These are phyloP conservation scores for Fusarium verrucosum DNA, from an alignment of 2,329 filamentous ascomycete species.

Conservation along the genomic window DNA sequence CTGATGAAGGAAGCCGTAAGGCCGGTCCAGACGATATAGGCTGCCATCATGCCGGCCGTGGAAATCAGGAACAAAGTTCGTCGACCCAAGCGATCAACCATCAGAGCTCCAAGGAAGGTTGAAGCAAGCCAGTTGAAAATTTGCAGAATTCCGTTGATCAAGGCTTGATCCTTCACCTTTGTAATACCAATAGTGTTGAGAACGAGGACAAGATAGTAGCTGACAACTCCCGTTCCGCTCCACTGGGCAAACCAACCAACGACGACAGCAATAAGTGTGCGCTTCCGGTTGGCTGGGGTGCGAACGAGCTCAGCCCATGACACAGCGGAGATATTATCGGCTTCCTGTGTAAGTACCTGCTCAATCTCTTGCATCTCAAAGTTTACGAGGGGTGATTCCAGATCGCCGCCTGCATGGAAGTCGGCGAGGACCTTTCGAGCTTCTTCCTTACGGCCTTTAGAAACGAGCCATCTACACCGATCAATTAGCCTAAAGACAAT, in stretches of 20 bases:
- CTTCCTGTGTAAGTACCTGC: constrained; percentile 46
- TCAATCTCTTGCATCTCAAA: constrained; percentile 56
- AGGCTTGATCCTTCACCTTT: constrained; percentile 48
- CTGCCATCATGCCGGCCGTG: constrained; percentile 49
- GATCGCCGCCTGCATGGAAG: constrained; percentile 55
- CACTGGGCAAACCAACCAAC: constrained; percentile 33
- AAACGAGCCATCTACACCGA: constrained; percentile 40
- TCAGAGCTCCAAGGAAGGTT: constrained; percentile 49
- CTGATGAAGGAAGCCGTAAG: constrained; percentile 36
- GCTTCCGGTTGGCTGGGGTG: constrained; percentile 48
- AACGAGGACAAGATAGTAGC: constrained; percentile 52
- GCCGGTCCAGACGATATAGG: constrained; percentile 48
- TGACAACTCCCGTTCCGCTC: constrained; percentile 27
- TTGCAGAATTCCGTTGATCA: constrained; percentile 46
- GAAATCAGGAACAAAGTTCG: constrained; percentile 52
- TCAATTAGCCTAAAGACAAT: fast-evolving
- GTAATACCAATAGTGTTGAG: constrained; percentile 52
- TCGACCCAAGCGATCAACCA: constrained; percentile 53
- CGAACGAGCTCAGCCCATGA: constrained; percentile 51
- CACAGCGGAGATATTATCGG: constrained; percentile 47
- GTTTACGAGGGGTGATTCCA: constrained; percentile 50
- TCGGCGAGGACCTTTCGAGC: constrained; percentile 50
- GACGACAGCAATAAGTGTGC: constrained; percentile 31
- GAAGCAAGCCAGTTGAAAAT: constrained; percentile 52
- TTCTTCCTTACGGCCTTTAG: constrained; percentile 46